These are phyloP conservation scores for Plasmodium malariae DNA, from an alignment of 169 alveolate species.

Conservation along the genomic window DNA sequence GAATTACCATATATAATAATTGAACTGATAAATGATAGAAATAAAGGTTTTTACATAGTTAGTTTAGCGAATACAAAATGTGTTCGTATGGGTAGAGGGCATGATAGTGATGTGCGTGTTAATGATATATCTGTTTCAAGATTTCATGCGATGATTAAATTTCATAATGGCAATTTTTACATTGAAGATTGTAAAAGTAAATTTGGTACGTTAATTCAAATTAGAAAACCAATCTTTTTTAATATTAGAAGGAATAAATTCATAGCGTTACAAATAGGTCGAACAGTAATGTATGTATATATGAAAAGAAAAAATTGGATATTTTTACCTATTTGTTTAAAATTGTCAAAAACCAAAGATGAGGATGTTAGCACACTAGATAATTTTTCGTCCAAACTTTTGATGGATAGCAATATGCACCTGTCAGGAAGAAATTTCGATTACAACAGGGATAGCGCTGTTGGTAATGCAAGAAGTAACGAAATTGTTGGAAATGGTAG, in stretches of 20 bases:
- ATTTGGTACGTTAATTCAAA: conserved; percentile 95
- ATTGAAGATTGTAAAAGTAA: conserved; percentile 95
- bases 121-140: conserved; percentile 96
- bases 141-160: conserved; percentile 91
- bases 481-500: neutral
- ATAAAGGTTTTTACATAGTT: conserved; percentile 88
- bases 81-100: conserved; percentile 94
- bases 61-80: conserved; percentile 81
- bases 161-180: conserved; percentile 90
- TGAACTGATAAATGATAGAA: conserved; percentile 82
- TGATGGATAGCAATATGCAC: conserved; percentile 60
- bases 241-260: conserved; percentile 61
- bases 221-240: conserved; percentile 73
- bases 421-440: conserved; percentile 29
- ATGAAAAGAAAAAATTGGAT: conserved; percentile 75
- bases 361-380: conserved; percentile 70
- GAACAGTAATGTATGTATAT: conserved; percentile 81
- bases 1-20: conserved; percentile 89
- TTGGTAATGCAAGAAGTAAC: conserved; percentile 6
- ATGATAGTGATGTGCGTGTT: conserved; percentile 93
- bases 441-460: conserved; percentile 5
- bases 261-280: conserved; percentile 82
- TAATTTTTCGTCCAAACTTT: conserved; percentile 46
- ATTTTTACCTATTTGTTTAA: conserved; percentile 47
- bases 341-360: conserved; percentile 62